Base-by-base conservation (phyloP, 345 rosid species). In the Murraya koenigii region DNA sequence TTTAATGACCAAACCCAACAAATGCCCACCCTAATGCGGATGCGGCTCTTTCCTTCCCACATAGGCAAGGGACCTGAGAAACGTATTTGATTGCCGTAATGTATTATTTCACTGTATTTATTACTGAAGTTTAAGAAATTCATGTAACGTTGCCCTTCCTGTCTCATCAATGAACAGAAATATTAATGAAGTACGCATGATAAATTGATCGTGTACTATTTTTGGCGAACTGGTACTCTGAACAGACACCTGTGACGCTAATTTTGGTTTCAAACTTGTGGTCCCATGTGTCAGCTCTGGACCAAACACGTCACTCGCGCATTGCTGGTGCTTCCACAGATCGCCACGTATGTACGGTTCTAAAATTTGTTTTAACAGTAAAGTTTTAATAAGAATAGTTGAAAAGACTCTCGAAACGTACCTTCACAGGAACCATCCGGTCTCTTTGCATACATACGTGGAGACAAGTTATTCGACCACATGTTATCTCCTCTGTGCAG, bases 321-420 rank as follows among this genome's bases (percentile, higher is more conserved):
- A 3, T 17, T 41, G 76, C 49, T 75, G 70, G 58, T 44, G 8
- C 33, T 1, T 20, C 47, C 8, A 0, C 1, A 25, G n/a, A 0
- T 39, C 6, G 82, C 72, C 85, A 79, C 85, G 78, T 61, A 63
- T 52, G 17, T 17, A 71, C 38, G 47, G 64, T 13, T 3, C 1
- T 44, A 13, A 3, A 11, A 10, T 3, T 3, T 44, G 49, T 44
- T 6, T 6, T 15, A 41, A 25, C 47, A 41, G 20, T 32, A 14
- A 5, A 54, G 0, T 26, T 13, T 32, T 0, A 1, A 39, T 7
- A 35, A 39, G 69, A 25, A 8, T 5, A n/a, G 69, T 49, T 61
- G 61, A 41, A 56, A 41, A 2, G 52, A 36, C 66, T 72, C 8
- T n/a, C 17, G 17, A 3, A 19, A 5, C 22, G 47, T n/a, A 41